Conservation (phyloP, 1,139 yeast species). For the Sugiyamaella pinicola region DNA sequence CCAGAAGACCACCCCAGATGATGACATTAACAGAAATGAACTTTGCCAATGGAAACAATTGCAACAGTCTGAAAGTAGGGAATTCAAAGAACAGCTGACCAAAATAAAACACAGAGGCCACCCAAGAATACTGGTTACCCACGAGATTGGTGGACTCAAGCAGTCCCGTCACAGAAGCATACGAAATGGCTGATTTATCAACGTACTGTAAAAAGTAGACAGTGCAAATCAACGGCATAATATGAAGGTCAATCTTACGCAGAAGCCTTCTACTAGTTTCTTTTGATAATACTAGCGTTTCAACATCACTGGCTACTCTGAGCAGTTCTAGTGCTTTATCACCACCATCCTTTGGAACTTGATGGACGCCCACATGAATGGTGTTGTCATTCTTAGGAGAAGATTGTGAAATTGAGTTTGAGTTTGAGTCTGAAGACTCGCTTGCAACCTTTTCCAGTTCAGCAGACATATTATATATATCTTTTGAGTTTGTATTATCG, state of each 20-base stretch:
- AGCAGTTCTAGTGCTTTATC: not conserved
- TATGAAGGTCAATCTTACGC: constrained; percentile 55
- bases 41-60: constrained; percentile 57
- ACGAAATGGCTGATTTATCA: constrained; percentile 64
- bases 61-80: constrained; percentile 57
- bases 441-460: not conserved
- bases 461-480: not conserved
- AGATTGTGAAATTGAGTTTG: not conserved
- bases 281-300: not conserved
- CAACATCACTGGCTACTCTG: not conserved
- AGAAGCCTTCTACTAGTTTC: constrained; percentile 39
- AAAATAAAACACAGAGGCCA: constrained; percentile 61
- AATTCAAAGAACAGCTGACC: constrained; percentile 56
- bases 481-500: not conserved
- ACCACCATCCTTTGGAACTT: not conserved
- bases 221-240: constrained; percentile 48
- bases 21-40: constrained; percentile 50
- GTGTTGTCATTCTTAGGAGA: not conserved
- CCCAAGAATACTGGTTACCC: constrained; percentile 53
- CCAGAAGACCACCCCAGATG: constrained; percentile 55
- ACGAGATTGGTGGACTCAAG: constrained; percentile 42
- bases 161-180: constrained; percentile 64
- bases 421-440: not conserved
- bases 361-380: not conserved
- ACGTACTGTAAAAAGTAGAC: constrained; percentile 59